A percentile compares a stretch with the other conserved stretches of the same genome.
phyloP scores from a whole-genome alignment of 176 grass and related monocot species.

The Carex littledalei region DNA sequence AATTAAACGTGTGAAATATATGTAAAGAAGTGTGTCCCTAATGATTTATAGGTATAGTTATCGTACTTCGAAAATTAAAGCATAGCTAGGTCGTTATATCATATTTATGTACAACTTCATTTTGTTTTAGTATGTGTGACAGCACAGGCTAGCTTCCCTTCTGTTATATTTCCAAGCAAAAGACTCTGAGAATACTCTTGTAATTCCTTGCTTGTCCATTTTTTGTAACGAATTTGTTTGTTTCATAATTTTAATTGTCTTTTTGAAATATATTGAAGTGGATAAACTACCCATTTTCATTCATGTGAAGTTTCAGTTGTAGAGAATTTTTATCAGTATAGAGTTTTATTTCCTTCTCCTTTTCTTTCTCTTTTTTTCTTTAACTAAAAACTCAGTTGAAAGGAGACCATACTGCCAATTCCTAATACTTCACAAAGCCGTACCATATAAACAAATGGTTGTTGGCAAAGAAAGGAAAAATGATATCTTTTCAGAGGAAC shows the following conservation, averaged over 20 bases:
- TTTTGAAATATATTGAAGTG: background rate
- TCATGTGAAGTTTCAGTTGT: background rate
- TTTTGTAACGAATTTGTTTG: background rate
- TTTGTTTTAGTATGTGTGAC: background rate
- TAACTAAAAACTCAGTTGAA: no score
- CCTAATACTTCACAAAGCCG: background rate
- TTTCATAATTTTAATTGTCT: background rate
- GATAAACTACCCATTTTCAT: background rate
- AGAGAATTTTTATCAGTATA: background rate
- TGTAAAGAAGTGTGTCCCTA: background rate
- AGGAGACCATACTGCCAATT: no score
- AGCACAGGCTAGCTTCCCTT: background rate
- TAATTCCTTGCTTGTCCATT: conserved; percentile 6
- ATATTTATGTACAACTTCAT: background rate
- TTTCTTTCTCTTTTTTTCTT: background rate
- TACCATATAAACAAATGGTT: background rate
- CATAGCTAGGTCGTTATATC: background rate
- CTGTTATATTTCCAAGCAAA: background rate
- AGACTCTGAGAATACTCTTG: background rate
- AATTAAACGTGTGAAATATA: background rate
- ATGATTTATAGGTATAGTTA: conserved; percentile 2
- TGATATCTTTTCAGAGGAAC: background rate
- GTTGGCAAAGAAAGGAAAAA: background rate
- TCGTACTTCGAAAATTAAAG: background rate
- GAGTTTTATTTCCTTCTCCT: background rate